phyloP scores from a whole-genome alignment of 1,284 basidiomycete genomes.

The Xerocomus minutiporus region DNA sequence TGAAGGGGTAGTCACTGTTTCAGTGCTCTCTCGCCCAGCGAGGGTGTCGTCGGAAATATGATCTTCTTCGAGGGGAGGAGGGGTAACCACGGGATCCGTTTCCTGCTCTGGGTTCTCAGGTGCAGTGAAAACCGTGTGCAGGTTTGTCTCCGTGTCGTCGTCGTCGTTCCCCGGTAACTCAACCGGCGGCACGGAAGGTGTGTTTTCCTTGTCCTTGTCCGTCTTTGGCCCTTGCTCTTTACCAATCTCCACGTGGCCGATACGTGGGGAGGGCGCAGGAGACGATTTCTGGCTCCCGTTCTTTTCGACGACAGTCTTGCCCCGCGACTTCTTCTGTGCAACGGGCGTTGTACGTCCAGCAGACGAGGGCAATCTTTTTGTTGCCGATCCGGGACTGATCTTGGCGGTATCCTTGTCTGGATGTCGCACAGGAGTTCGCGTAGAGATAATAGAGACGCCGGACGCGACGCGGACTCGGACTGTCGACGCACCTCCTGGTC shows the following conservation, averaged over 20 bases:
- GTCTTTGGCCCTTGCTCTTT: constrained; percentile 16
- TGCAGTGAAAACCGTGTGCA: constrained; percentile 23
- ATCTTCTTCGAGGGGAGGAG: constrained; percentile 17
- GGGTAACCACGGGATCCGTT: constrained; percentile 4
- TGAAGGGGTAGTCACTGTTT: constrained; percentile 21
- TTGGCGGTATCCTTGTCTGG: constrained; percentile 23
- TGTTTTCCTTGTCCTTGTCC: constrained; percentile 20
- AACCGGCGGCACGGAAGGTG: constrained; percentile 2
- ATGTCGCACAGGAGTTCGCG: constrained; percentile 23
- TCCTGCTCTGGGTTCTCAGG: constrained; percentile 10
- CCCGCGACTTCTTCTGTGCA: constrained; percentile 16
- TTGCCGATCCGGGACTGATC: constrained; percentile 20
- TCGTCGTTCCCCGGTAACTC: constrained; percentile 5
- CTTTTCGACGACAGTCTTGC: constrained; percentile 17
- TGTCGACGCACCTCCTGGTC: constrained; percentile 8
- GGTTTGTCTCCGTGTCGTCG: constrained; percentile 24
- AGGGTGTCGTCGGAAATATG: constrained; percentile 13
- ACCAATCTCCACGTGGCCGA: constrained; percentile 15
- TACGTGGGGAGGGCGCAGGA: constrained; percentile 18
- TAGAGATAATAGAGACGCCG: constrained; percentile 28
- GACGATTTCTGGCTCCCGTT: constrained; percentile 17
- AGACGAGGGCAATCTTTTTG: constrained; percentile 21
- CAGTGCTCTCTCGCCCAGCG: constrained; percentile 18
- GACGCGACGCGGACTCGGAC: constrained; percentile 25
- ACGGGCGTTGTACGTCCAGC: constrained; percentile 27